A percentile compares a stretch with the other conserved stretches of the same genome.
These are phyloP conservation scores for Rosa persica DNA, from an alignment of 306 rosid species.

Conservation along the genomic window DNA sequence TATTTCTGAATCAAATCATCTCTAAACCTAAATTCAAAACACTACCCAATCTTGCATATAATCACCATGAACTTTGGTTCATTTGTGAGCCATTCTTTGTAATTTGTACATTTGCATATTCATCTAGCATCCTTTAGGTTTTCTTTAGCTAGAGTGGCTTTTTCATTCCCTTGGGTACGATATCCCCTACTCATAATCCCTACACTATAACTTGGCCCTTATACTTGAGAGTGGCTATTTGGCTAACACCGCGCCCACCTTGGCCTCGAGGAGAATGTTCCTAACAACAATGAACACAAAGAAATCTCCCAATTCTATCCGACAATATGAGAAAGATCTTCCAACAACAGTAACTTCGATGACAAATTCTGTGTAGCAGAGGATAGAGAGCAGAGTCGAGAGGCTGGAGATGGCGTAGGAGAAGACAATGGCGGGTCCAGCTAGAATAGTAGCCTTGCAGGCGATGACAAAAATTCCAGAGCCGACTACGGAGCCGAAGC, in stretches of 20 bases:
- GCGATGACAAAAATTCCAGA: constrained; percentile 94
- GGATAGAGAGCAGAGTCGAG: constrained; percentile 77
- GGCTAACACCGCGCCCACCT: constrained; percentile 76
- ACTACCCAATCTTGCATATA: too few relatives aligned
- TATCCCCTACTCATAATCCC: too few relatives aligned
- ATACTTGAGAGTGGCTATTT: too few relatives aligned
- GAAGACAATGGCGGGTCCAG: constrained; percentile 73
- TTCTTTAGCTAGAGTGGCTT: too few relatives aligned
- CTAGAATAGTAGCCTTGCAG: constrained; percentile 55
- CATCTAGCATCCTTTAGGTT: too few relatives aligned
- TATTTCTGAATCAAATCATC: too few relatives aligned
- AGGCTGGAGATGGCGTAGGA: constrained; percentile 73
- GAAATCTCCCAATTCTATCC: constrained; percentile 79
- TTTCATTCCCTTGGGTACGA: too few relatives aligned
- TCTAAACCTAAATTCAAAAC: too few relatives aligned
- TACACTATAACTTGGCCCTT: too few relatives aligned
- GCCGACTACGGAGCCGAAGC: constrained; percentile 89
- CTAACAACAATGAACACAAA: constrained; percentile 77
- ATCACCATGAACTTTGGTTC: too few relatives aligned
- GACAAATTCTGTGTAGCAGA: constrained; percentile 89
- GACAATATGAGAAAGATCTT: constrained; percentile 76
- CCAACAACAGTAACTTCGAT: constrained; percentile 89
- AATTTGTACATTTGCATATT: too few relatives aligned
- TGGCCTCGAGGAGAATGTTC: constrained; percentile 76
- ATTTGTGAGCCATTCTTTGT: too few relatives aligned